Evolutionary conservation across 495 filamentous ascomycete species (phyloP).

Genomic region (Coniosporium apollinis): DNA sequence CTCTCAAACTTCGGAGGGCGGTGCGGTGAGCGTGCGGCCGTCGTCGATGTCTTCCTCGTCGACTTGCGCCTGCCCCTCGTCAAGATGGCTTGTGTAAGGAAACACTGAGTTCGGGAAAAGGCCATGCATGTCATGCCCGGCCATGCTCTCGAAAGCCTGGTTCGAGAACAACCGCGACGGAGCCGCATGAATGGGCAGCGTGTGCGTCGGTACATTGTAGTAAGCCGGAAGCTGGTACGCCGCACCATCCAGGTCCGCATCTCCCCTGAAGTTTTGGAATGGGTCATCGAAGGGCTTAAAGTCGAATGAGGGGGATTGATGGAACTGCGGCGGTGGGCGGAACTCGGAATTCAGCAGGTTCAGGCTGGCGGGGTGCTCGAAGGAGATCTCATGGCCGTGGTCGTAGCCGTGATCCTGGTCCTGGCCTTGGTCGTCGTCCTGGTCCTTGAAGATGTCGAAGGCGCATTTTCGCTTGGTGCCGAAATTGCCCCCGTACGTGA

Average conservation of each 20-base stretch:
- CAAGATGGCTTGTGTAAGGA: too few species aligned
- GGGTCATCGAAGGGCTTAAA: not conserved
- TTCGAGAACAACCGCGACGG: not conserved
- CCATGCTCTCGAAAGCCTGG: not conserved
- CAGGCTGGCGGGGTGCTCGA: constrained; percentile 13
- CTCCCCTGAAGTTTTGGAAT: not conserved
- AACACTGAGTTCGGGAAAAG: constrained; percentile 4
- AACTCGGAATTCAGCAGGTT: constrained; percentile 15
- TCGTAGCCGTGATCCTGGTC: too few species aligned
- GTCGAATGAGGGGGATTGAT: not conserved
- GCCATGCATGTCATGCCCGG: not conserved
- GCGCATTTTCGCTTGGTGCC: constrained; percentile 8
- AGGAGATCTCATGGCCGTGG: constrained; percentile 18
- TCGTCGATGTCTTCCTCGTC: not conserved
- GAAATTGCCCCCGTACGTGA: constrained; percentile 6
- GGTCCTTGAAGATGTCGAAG: constrained; percentile 17
- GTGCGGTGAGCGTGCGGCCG: constrained; percentile 2
- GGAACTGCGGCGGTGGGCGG: constrained; percentile 10
- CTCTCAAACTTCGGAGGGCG: constrained; percentile 3
- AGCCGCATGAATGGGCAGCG: not conserved
- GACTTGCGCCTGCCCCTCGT: not conserved
- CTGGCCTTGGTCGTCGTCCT: constrained; percentile 4
- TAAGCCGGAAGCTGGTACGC: not conserved
- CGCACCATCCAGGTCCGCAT: constrained; percentile 1
- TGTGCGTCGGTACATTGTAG: not conserved